Percentiles rank a stretch among this genome's conserved stretches.
Evolutionary conservation across 139 green algal species (phyloP).

Genomic region (Tetraselmis striata): DNA sequence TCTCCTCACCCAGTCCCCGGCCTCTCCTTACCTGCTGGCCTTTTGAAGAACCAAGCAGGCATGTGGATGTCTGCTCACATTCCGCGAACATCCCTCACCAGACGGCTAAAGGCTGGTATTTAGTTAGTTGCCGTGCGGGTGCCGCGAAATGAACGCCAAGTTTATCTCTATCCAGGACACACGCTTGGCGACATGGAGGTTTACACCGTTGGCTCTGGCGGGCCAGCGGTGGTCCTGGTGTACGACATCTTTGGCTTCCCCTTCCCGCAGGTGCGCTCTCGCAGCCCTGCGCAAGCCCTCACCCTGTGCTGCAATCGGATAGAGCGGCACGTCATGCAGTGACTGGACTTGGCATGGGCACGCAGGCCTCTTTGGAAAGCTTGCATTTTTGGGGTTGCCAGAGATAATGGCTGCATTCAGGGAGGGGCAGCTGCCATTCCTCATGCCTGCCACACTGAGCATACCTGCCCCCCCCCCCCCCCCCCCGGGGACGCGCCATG

Average conservation of each 20-base stretch:
- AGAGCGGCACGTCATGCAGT: too few species aligned
- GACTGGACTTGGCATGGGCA: background rate
- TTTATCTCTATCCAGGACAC: too few species aligned
- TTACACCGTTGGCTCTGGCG: slow-evolving; percentile 16
- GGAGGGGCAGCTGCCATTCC: too few species aligned
- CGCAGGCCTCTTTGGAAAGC: background rate
- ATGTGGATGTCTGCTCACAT: background rate
- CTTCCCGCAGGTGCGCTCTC: slow-evolving; percentile 19
- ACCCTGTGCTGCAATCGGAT: too few species aligned
- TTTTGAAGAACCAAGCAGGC: background rate
- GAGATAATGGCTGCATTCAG: too few species aligned
- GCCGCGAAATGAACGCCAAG: too few species aligned
- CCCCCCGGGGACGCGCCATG: too few species aligned
- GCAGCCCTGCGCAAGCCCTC: too few species aligned
- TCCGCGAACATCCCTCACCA: background rate
- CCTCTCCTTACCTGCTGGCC: too few species aligned
- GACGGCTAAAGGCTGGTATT: background rate
- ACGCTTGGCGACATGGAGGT: slow-evolving; percentile 16
- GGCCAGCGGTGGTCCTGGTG: slow-evolving; percentile 16
- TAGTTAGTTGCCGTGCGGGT: background rate
- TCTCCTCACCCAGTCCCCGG: background rate
- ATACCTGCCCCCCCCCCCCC: too few species aligned
- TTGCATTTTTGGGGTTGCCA: background rate
- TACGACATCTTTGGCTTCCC: slow-evolving; percentile 32
- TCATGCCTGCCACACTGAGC: too few species aligned